Evolutionary conservation across 2,329 filamentous ascomycete species (phyloP), one percentile per base, ranked within the genome.

Genomic region (Diaporthe ilicicola): DNA sequence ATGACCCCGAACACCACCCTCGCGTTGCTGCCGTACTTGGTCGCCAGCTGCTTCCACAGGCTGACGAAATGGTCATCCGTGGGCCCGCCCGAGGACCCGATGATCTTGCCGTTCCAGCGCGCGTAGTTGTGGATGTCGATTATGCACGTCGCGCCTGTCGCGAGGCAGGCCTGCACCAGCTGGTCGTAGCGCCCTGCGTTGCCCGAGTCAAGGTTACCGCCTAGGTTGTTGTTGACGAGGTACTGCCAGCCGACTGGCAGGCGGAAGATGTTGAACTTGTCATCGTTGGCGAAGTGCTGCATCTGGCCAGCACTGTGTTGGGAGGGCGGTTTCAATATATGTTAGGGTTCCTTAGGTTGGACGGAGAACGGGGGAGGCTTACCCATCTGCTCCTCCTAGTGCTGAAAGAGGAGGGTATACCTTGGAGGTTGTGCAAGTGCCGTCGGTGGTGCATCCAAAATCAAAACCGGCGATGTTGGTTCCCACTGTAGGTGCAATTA

Each of bases 1-100:
- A 92, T 92, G 53, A 92, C 76, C 3, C 89, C 90, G 73, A 92
- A 90, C 5, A 86, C 83, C 51, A 92, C 80, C 70, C 86, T 88
- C 37, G 82, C 77, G 54, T 88, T 80, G 9, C 75, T 75, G 29
- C 82, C 83, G 78, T 92, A 92, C 76, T 88, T 87, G 0, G 79
- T 81, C 1, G 90, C 89, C 9, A 89, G 77, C 68, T 87, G 83
- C 2, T 75, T 78, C 90, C 90, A 92, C 5, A 91, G 77, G 48
- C 80, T 81, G 6, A 83, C 85, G 74, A 91, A 97, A 19, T 88
- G 55, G 37, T 92, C 71, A 32, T 70, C 67, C 5, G 55, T 56
- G 1, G 71, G 90, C 0, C 89, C 90, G 9, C 89, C 90, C 75
- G 92, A 89, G 1, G 74, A 22, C 72, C 90, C 90, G 69, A 92